Conservation (phyloP, 495 filamentous ascomycete genomes). For the Lentithecium fluviatile region DNA sequence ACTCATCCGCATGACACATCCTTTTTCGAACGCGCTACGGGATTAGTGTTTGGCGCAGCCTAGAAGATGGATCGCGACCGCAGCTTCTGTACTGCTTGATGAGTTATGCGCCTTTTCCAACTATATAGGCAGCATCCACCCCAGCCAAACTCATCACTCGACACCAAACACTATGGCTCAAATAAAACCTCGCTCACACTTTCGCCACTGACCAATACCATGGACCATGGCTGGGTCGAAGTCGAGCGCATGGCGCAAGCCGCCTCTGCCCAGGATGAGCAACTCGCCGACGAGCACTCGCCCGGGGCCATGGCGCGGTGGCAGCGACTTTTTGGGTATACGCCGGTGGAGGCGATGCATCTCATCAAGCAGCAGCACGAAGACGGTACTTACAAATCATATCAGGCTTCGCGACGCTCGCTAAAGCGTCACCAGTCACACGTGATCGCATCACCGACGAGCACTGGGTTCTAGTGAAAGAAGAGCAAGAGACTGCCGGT, state of each 20-base stretch:
- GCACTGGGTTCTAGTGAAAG: conserved; percentile 32
- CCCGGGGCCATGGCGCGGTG: conserved; percentile 27
- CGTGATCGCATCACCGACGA: conserved; percentile 34
- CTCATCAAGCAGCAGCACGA: conserved; percentile 29
- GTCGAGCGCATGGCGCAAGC: conserved; percentile 21
- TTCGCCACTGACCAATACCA: too few species aligned
- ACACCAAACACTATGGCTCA: too few species aligned
- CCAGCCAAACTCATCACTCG: too few species aligned
- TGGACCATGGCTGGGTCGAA: conserved; percentile 13
- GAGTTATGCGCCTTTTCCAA: too few species aligned
- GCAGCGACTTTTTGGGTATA: conserved; percentile 31
- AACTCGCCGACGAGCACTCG: conserved; percentile 3
- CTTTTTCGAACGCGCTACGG: too few species aligned
- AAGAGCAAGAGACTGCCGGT: conserved; percentile 25
- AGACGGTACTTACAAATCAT: conserved; percentile 8
- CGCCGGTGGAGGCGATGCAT: conserved; percentile 18
- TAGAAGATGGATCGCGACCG: too few species aligned
- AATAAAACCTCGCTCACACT: too few species aligned
- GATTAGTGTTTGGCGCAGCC: too few species aligned
- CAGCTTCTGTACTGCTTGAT: too few species aligned
- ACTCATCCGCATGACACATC: too few species aligned
- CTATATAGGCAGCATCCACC: too few species aligned
- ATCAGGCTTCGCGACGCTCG: background rate
- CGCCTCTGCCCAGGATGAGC: conserved; percentile 5
- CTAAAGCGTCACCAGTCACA: conserved; percentile 5